Evolutionary conservation across 208 protist genomes (phyloP).

Genomic region (Strigomonas culicis): DNA sequence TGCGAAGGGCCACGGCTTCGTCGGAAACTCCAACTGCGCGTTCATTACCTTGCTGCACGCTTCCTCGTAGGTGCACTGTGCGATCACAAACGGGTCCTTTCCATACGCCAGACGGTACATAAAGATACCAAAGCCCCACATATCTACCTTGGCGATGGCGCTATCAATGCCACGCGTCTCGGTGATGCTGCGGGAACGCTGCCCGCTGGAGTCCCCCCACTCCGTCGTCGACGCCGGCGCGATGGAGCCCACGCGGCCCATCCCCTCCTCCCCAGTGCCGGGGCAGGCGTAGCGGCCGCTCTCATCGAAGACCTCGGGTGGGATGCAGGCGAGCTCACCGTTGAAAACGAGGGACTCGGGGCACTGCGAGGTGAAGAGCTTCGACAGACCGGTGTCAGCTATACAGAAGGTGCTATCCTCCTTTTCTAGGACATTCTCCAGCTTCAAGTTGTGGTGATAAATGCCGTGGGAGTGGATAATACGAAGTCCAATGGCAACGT

Average conservation of each 20-base stretch:
- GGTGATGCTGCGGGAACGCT: neutral
- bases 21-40: conserved; percentile 37
- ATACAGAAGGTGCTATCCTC: conserved; percentile 50
- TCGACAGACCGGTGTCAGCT: conserved; percentile 66
- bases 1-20: conserved; percentile 40
- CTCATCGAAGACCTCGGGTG: conserved; percentile 68
- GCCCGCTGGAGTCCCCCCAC: neutral
- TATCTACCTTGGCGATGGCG: conserved; percentile 46
- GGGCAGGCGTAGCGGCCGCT: conserved; percentile 32
- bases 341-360: conserved; percentile 82
- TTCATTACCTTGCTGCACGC: conserved; percentile 35
- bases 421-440: conserved; percentile 72
- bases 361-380: conserved; percentile 69
- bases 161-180: neutral
- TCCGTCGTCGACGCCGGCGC: neutral
- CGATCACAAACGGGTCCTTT: conserved; percentile 50
- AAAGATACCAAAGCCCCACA: conserved; percentile 78
- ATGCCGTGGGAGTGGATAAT: conserved; percentile 71
- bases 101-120: conserved; percentile 85
- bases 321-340: conserved; percentile 71
- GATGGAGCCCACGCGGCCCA: neutral
- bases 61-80: conserved; percentile 46
- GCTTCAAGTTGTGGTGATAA: conserved; percentile 81
- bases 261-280: neutral
- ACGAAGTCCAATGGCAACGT: conserved; percentile 59